Base-by-base conservation (phyloP, 108 stramenopile genomes). In the Schizochytrium sp. region DNA sequence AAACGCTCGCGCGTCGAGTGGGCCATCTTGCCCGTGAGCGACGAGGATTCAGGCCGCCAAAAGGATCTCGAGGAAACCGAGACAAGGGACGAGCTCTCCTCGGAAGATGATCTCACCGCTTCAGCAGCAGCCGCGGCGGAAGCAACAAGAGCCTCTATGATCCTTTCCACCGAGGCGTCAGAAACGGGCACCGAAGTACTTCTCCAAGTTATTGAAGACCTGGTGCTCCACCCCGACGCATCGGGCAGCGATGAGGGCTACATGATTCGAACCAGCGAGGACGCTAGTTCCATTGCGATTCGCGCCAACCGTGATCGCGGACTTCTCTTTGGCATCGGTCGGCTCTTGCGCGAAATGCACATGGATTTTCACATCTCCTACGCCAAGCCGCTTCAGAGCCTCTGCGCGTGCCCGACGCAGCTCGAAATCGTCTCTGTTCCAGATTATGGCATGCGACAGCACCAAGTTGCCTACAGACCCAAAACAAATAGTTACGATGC, bases 331-430 rank as follows among this genome's bases (percentile, higher is more conserved):
- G 76, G 76, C 6, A 28, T 83, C 25, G 76, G 76, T 6, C 76
- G 76, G 14, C 23, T 83, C 76, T 12, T 83, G 6, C 76, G 76
- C 76, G 76, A 83, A 23, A 47, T 83, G 51, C 76, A 5, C 45
- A 83, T 83, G 76, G 76, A 83, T 45, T 53, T 4, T 45, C 76
- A 83, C 76, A 47, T 83, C 48, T 83, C 76, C n/a, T 83, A 83
- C 76, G 76, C 76, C 45, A 83, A 53, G 51, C 76, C 76, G 48
- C 51, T 83, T 6, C 48, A 83, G 51, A 53, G 76, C 76, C 51
- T 83, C 23, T 83, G 76, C 4, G 76, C 76, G 45, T 47, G n/a
- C 25, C 76, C 45, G 6, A 16, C 76, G 25, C n/a, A 83, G 14
- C 6, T 83, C 19, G 48, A 53, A 43, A 83, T 83, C 28, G 48